Conservation (phyloP, 768 basidiomycete species). For the Kwoniella europaea region DNA sequence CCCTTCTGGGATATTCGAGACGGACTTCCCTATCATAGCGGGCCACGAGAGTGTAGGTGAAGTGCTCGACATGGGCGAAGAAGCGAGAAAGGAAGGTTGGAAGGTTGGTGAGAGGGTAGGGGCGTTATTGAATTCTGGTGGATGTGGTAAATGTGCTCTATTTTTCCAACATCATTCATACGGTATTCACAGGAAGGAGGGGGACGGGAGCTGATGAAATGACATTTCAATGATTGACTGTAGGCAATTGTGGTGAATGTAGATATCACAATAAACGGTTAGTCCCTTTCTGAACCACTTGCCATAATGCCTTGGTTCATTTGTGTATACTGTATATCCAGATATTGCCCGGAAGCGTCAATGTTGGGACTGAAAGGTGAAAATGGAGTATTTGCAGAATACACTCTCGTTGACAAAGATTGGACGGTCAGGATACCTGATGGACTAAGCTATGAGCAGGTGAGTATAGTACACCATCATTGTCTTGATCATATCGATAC, state of each 20-base stretch:
- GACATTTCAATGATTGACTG: not conserved
- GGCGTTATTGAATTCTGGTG: not conserved
- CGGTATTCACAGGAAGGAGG: not conserved
- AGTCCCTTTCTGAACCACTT: not conserved
- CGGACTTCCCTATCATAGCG: slow-evolving; percentile 14
- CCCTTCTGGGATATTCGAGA: not conserved
- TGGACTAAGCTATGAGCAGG: slow-evolving; percentile 10
- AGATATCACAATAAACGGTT: not conserved
- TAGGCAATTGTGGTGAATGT: slow-evolving; percentile 6
- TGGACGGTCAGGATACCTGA: not conserved
- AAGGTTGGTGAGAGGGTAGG: slow-evolving; percentile 15
- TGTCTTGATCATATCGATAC: not conserved
- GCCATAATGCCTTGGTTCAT: too few relatives aligned
- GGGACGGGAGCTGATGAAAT: not conserved
- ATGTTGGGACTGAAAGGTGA: slow-evolving; percentile 6
- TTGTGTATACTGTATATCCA: not conserved
- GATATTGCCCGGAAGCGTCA: slow-evolving; percentile 1
- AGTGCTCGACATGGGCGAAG: slow-evolving; percentile 12
- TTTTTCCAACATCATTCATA: not conserved
- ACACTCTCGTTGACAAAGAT: slow-evolving; percentile 6
- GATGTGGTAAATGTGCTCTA: not conserved
- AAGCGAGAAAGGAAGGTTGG: slow-evolving; percentile 1
- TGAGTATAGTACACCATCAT: not conserved
- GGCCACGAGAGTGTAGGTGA: slow-evolving; percentile 29
- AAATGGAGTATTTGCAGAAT: slow-evolving; percentile 11